Evolutionary conservation across 2,329 filamentous ascomycete genomes (phyloP).

Genomic region (Fusarium temperatum): DNA sequence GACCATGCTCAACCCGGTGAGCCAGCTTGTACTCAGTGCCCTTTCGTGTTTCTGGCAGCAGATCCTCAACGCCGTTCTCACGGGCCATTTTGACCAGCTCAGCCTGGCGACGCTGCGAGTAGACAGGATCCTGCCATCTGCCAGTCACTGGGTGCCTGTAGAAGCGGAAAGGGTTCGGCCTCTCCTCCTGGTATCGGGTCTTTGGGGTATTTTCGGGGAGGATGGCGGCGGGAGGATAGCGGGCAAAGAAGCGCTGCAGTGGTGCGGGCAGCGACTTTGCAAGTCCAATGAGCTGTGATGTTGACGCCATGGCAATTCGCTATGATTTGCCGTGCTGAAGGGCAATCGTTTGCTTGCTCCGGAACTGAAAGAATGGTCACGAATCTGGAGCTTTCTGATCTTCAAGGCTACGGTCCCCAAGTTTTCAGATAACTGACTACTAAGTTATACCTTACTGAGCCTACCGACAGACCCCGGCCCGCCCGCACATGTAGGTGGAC

Average conservation of each 20-base stretch:
- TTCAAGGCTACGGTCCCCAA: constrained; percentile 34
- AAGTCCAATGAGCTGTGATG: constrained; percentile 60
- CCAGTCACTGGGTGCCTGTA: constrained; percentile 81
- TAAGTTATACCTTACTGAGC: no score
- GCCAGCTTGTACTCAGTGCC: constrained; percentile 75
- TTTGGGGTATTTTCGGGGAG: constrained; percentile 55
- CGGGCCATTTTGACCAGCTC: constrained; percentile 88
- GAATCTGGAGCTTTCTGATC: constrained; percentile 17
- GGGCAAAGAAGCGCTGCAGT: constrained; percentile 86
- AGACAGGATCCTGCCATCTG: constrained; percentile 83
- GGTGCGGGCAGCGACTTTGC: constrained; percentile 79
- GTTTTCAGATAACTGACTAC: constrained; percentile 25
- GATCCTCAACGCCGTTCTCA: constrained; percentile 79
- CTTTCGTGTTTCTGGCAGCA: constrained; percentile 82
- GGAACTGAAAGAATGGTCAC: neutral
- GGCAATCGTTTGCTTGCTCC: constrained; percentile 29
- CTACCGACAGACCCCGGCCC: neutral
- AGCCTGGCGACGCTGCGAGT: constrained; percentile 86
- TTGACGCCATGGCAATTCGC: constrained; percentile 47
- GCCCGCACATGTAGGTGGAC: neutral
- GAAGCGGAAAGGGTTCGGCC: constrained; percentile 82
- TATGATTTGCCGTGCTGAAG: constrained; percentile 26
- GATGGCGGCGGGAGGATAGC: constrained; percentile 80
- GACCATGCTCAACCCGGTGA: constrained; percentile 78
- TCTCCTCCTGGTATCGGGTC: constrained; percentile 64